These are phyloP conservation scores for Vigna reflexopilosa DNA, from an alignment of 306 rosid species.

Conservation along the genomic window DNA sequence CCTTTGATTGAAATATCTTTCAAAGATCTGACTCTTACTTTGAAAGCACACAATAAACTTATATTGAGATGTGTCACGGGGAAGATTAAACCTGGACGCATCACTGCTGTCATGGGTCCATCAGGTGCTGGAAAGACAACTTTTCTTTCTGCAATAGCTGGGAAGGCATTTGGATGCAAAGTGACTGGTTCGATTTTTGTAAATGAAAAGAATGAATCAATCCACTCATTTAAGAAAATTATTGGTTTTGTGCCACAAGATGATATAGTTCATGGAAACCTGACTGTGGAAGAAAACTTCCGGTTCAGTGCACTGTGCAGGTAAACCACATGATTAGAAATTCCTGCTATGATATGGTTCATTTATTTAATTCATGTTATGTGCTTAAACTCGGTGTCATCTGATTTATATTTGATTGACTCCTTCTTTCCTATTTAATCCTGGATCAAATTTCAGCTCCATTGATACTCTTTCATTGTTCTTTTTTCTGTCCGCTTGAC, in stretches of 20 bases:
- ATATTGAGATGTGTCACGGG: conserved; percentile 80
- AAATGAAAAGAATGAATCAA: conserved; percentile 73
- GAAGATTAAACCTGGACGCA: conserved; percentile 75
- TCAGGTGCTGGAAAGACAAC: conserved; percentile 94
- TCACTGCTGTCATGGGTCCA: conserved; percentile 91
- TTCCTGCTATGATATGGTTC: neutral
- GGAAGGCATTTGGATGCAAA: conserved; percentile 77
- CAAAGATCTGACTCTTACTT: conserved; percentile 70
- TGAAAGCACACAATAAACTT: conserved; percentile 68
- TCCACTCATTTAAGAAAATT: conserved; percentile 78
- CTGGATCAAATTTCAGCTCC: neutral
- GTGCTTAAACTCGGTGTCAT: neutral
- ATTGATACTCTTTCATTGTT: neutral
- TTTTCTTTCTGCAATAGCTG: conserved; percentile 84
- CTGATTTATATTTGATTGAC: neutral
- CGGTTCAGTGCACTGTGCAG: conserved; percentile 91
- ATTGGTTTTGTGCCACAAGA: conserved; percentile 92
- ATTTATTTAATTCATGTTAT: neutral
- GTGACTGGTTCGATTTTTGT: conserved; percentile 68
- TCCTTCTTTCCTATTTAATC: neutral
- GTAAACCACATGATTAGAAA: conserved; percentile 49
- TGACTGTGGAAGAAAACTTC: conserved; percentile 88
- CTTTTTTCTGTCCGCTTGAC: neutral
- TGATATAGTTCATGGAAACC: conserved; percentile 87
- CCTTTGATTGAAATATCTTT: conserved; percentile 81